Evolutionary conservation across 768 basidiomycete genomes (phyloP), one percentile per base, ranked within the genome.

Genomic region (Trametes punicea): DNA sequence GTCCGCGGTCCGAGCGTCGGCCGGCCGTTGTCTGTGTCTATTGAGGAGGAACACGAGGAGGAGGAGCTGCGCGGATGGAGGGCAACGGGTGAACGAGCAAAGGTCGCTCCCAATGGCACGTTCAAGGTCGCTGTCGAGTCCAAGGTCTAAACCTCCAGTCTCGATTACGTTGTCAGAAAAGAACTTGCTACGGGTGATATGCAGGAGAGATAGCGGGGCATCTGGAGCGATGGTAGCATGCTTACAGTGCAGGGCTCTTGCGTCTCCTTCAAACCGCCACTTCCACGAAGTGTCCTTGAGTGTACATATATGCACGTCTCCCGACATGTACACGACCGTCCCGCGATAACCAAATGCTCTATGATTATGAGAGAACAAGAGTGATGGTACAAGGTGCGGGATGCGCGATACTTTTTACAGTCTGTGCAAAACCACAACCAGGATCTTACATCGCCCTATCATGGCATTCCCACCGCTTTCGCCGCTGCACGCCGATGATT

Each of bases 1-100:
- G 77, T 90, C 11, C 77, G 88, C 8, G 93, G 93, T 3, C 91
- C 93, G 2, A 75, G 85, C 1, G 81, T 94, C 18, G 87, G 87
- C 15, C 77, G 74, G 57, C 64, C 77, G 18, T 64, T 85, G 11
- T 71, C 70, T 23, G 65, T 85, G 11, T 71, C 70, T 23, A 65
- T 69, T 38, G 72, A 73, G 30, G 80, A 76, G 26, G 77, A 75
- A 6, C 69, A 67, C 15, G 62, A 48, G 15, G 60, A 64, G 6
- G 62, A 59, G 34, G 65, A 64, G 36, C 53, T 61, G 20, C 55
- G 45, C 15, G 54, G 61, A 2, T 74, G 73, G 73, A 45, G 70
- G 15, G 59, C 63, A 23, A 70, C 64, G 1, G 72, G 70, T 7
- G 60, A 68, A 38, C 62, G 60, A 13, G 73, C 71, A 8, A 70